Evolutionary conservation across 176 grass and related monocot genomes (phyloP), one percentile per base, ranked within the genome.

Genomic region (Sorghum bicolor): DNA sequence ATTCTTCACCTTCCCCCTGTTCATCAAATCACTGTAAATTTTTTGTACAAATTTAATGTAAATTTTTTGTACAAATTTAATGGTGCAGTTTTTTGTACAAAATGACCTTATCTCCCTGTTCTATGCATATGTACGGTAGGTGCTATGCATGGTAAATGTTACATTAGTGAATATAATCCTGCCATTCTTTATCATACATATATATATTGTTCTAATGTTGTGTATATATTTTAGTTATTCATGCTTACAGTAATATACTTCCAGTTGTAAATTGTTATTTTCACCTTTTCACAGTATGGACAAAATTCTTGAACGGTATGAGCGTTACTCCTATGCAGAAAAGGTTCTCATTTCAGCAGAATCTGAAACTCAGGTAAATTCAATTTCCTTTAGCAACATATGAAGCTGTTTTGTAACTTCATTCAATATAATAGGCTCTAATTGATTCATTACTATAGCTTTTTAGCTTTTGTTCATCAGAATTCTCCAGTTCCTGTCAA

Each of bases 271-370:
- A 4, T 34, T 78, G 11, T 64, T 6, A 80, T 40, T 82, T 83
- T 4, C 29, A 57, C 40, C 15, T 82, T 86, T 82, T 79, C 30
- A 75, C 86, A 96, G 91, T 66, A 96, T 96, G 91, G 94, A 96
- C 68, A 96, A 96, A 89, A 93, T 96, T 88, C 80, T 96, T 80
- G 94, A 96, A 78, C 90, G 84, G 6, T 96, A 96, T 80, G 91
- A 96, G 78, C 72, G 86, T 69, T 96, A 93, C 61, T 89, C 84
- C 70, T 93, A 93, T 70, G 83, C 91, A 31, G 86, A 96, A 64
- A 96, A 93, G 12, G 84, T 86, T 65, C 88, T 89, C 69, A 24
- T 81, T 69, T 96, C 91, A 38, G 74, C 80, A 3, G 91, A 96
- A 79, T 75, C 82, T 72, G 81, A 96, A 63, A 81, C 65, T 89